Evolutionary conservation across 1,284 basidiomycete species (phyloP).

Genomic region (Trametes versicolor): DNA sequence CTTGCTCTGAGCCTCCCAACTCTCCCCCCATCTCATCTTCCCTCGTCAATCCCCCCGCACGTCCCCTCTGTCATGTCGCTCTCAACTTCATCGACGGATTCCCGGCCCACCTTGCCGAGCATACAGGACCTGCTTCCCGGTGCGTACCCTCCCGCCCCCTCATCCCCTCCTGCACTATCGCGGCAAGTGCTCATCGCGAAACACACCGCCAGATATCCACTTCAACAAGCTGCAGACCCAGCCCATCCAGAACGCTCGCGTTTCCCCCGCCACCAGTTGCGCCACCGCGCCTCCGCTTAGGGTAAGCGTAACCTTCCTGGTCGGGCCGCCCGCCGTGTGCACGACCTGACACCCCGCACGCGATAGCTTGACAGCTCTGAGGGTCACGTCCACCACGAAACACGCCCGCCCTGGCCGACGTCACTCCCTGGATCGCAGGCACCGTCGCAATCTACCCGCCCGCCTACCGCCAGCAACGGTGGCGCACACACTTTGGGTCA

Average conservation of each 20-base stretch:
- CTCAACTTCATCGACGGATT: conserved; percentile 10
- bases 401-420: not conserved
- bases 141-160: not conserved
- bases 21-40: not conserved
- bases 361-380: conserved; percentile 12
- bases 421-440: not conserved
- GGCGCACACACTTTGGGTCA: not conserved
- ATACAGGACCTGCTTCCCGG: conserved; percentile 28
- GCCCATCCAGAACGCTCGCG: not conserved
- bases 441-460: not conserved
- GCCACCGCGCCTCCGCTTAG: not conserved
- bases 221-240: conserved; percentile 12
- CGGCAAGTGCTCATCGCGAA: not conserved
- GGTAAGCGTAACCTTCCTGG: conserved; percentile 2
- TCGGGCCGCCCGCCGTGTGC: conserved; percentile 6
- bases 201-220: conserved; percentile 6
- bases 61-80: not conserved
- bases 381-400: not conserved
- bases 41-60: conserved; percentile 1
- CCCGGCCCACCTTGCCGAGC: conserved; percentile 25
- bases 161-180: not conserved
- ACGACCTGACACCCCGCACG: not conserved
- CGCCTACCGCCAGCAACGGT: not conserved
- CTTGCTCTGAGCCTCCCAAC: conserved; percentile 18
- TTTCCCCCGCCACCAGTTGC: not conserved